Evolutionary conservation across 352 stramenopile species (phyloP), one percentile per base, ranked within the genome.

Genomic region (Plasmopara halstedii): DNA sequence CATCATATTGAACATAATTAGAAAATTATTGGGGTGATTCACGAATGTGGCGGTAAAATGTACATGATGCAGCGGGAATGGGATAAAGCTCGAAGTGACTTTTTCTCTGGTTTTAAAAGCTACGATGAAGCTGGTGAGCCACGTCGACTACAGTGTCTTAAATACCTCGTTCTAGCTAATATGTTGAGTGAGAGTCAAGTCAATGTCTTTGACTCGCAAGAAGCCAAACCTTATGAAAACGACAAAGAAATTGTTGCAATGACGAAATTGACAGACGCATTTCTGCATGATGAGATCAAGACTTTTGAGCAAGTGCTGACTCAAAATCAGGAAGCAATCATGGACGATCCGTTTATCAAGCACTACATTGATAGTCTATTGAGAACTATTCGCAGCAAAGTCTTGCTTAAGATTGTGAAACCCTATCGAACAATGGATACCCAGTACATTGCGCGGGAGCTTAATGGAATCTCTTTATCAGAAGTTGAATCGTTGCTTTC

Each of bases 81-180:
- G 73, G 83, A 97, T 46, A 89, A 92, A 34, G 93, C 89, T 0
- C 83, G 78, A 0, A 95, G 89, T 41, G 88, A 95, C 19, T 98
- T 98, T 42, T 97, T 97, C 50, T 87, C 96, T 42, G 90, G 87
- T 8, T 98, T 98, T 64, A 98, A 98, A 59, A 95, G 79, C 50
- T 98, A 96, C 56, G 93, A 98, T 60, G 93, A 98, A 64, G 93
- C 93, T n/a, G 93, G 93, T 25, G 93, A 98, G 67, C 70, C 76
- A 17, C 74, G 76, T 37, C 69, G 93, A 6, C 67, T 98, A 26
- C 82, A 95, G 48, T 97, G 86, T 64, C 67, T 98, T 27, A 97
- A 97, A 63, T 98, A 97, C 53, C 58, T 97, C 13, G 90, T 98
- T 18, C 71, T 98, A 46, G 90, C 90, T 22, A 97, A 93, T 49